These are phyloP conservation scores for Suhomyces canberraensis DNA, from an alignment of 805 yeast genomes.

Conservation along the genomic window DNA sequence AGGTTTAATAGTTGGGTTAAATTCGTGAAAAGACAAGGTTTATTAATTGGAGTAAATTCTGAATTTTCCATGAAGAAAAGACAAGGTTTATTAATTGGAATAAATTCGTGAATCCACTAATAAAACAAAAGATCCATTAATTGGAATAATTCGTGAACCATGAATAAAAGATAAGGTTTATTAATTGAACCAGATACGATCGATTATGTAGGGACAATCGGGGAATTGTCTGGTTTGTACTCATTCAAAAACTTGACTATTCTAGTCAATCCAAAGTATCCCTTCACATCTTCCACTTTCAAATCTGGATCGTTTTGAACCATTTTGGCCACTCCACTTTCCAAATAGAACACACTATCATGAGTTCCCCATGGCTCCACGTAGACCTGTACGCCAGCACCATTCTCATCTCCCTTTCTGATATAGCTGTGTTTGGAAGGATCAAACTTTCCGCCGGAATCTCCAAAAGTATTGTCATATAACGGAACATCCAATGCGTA, in stretches of 20 bases:
- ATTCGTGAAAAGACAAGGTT: too few species aligned
- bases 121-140: too few species aligned
- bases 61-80: too few species aligned
- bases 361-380: constrained; percentile 39
- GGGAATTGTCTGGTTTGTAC: too few species aligned
- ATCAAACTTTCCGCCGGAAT: constrained; percentile 18
- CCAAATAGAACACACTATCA: constrained; percentile 28
- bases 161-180: too few species aligned
- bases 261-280: constrained; percentile 22
- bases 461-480: constrained; percentile 21
- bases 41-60: too few species aligned
- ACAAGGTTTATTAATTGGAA: too few species aligned
- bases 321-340: constrained; percentile 18
- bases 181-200: too few species aligned
- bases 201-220: too few species aligned
- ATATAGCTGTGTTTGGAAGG: constrained; percentile 19
- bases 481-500: constrained; percentile 30
- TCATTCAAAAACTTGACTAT: constrained; percentile 24
- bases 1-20: too few species aligned
- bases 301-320: constrained; percentile 8
- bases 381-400: constrained; percentile 20
- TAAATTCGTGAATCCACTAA: too few species aligned
- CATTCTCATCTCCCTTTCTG: constrained; percentile 12
- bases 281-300: constrained; percentile 6
- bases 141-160: too few species aligned